Conservation (phyloP, 2,329 filamentous ascomycete species). For the Xylaria sp. region DNA sequence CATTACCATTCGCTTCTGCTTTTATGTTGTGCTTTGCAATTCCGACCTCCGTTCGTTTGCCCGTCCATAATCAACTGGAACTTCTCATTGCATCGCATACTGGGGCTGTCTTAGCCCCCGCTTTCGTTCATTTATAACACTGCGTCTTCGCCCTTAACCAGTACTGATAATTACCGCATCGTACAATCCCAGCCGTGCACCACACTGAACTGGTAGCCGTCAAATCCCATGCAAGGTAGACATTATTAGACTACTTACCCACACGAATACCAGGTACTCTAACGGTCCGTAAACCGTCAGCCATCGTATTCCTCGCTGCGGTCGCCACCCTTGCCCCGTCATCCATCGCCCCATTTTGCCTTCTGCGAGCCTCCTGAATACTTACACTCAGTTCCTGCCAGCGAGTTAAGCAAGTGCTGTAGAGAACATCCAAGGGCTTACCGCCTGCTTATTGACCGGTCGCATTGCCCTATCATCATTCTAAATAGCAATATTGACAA, state of each 20-base stretch:
- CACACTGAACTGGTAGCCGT: not conserved
- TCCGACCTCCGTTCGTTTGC: conserved; percentile 23
- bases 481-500: conserved; percentile 12
- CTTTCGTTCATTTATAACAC: conserved; percentile 19
- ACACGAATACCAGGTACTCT: not conserved
- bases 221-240: conserved; percentile 7
- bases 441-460: not conserved
- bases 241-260: conserved; percentile 5
- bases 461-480: conserved; percentile 11
- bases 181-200: conserved; percentile 7
- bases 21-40: conserved; percentile 7
- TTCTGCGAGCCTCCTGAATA: not conserved
- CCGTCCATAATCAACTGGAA: conserved; percentile 8
- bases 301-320: conserved; percentile 21
- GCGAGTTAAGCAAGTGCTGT: conserved; percentile 6
- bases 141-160: conserved; percentile 14
- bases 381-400: not conserved
- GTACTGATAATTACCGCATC: conserved; percentile 3
- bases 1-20: conserved; percentile 20
- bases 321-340: not conserved
- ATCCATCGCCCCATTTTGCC: conserved; percentile 6
- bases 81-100: conserved; percentile 10
- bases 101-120: conserved; percentile 2
- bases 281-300: conserved; percentile 15
- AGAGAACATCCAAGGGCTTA: not conserved